Evolutionary conservation across 2,329 filamentous ascomycete species (phyloP), one percentile per base, ranked within the genome.

Genomic region (Biscogniauxia marginata): DNA sequence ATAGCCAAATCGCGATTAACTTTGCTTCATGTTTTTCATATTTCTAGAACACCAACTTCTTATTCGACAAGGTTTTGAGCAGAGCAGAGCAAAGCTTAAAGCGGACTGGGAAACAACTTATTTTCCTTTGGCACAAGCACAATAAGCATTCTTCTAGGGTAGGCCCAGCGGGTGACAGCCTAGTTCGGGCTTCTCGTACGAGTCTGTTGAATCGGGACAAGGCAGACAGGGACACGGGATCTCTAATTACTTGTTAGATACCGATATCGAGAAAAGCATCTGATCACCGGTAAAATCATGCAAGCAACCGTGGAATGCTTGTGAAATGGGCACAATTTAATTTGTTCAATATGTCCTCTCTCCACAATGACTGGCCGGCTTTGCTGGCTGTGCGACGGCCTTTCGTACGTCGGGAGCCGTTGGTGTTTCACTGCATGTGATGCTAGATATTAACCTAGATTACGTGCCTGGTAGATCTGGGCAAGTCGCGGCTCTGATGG

Each of bases 391-490:
- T 39, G 30, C 30, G 11, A 39, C 30, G 30, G 30, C 9, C 3
- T 16, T 16, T 39, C 9, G n/a, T 39, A 39, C 2, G 30, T 22
- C 9, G 30, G 25, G 25, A 4, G 34, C 20, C 49, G 49, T 19
- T 23, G n/a, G 21, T 21, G 49, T 51, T 44, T n/a, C 49, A 51
- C 24, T 21, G 49, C 49, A 45, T 45, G 34, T 44, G 49, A 45
- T 21, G 7, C 13, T 44, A 22, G 4, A 51, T 44, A 43, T 30
- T n/a, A 30, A 18, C 48, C 30, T n/a, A 39, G 30, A 39, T 39
- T 39, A 34, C 13, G 13, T 39, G n/a, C 11, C 30, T 16, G 30
- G 13, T n/a, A 39, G 30, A 39, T 39, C 30, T 39, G 13, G 30
- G n/a, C 30, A 39, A 16, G 11, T 39, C 9, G n/a, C 30, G 30